A percentile compares a stretch with the other conserved stretches of the same genome.
Conservation (phyloP, 139 green algal species). For the Chlorella sp. region DNA sequence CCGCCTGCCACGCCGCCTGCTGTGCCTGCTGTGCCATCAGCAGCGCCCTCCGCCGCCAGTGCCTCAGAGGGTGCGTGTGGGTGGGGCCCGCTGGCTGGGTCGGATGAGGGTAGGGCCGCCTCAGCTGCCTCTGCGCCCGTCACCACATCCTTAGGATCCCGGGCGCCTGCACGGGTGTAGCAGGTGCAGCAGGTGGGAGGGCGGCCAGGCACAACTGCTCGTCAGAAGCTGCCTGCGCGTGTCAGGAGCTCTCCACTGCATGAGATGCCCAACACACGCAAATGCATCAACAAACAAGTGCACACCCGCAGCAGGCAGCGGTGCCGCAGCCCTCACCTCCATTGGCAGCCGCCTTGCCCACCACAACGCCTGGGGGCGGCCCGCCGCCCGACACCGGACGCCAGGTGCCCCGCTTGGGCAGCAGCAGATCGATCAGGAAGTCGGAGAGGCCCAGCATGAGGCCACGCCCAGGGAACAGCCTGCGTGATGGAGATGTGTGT, state of each 20-base stretch:
- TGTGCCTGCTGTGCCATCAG: neutral
- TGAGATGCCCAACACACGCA: too few relatives aligned
- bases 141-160: conserved; percentile 27
- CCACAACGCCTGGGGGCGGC: too few relatives aligned
- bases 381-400: neutral
- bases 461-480: conserved; percentile 32
- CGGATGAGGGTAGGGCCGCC: conserved; percentile 19
- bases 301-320: too few relatives aligned
- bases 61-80: conserved; percentile 26
- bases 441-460: conserved; percentile 41
- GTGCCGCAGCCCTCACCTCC: neutral
- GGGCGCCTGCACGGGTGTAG: neutral
- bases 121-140: conserved; percentile 39
- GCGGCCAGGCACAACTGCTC: neutral
- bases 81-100: conserved; percentile 24
- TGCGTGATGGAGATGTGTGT: neutral
- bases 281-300: too few relatives aligned
- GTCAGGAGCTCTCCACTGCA: too few relatives aligned
- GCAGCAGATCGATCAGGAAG: conserved; percentile 1
- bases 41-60: neutral
- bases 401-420: neutral
- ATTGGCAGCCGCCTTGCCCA: too few relatives aligned
- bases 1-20: too few relatives aligned
- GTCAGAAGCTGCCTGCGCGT: too few relatives aligned
- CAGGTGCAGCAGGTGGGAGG: neutral